Evolutionary conservation across 192 early-diverging fungal genomes (phyloP).

Genomic region (Backusella westeae): DNA sequence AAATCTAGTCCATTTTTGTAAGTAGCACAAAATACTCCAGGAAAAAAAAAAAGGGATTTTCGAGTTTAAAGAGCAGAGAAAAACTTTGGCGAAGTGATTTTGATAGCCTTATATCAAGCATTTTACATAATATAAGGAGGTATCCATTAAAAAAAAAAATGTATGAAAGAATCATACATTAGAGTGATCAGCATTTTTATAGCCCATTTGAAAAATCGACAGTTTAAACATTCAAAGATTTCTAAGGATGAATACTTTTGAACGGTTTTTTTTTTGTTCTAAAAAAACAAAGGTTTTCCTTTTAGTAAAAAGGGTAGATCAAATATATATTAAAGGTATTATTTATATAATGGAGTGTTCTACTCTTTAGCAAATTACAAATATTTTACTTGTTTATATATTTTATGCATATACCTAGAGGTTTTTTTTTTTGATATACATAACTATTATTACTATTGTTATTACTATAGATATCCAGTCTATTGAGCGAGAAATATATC

Average conservation of each 20-base stretch:
- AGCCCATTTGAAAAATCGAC: background rate
- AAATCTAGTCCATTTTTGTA: background rate
- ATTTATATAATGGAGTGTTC: background rate
- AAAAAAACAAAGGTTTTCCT: background rate
- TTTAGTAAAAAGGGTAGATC: background rate
- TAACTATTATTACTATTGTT: background rate
- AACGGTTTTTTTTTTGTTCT: background rate
- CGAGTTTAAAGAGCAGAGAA: background rate
- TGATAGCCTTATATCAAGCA: background rate
- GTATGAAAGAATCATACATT: background rate
- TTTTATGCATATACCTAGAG: background rate
- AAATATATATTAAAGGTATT: background rate
- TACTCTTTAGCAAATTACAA: constrained; percentile 3
- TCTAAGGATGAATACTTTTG: background rate
- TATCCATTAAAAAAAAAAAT: background rate
- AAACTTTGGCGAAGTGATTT: too few relatives aligned
- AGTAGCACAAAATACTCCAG: background rate
- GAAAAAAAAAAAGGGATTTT: background rate
- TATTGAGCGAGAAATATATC: background rate
- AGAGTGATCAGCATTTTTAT: background rate
- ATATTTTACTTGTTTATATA: background rate
- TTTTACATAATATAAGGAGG: background rate
- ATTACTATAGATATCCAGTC: background rate
- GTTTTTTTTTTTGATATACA: background rate
- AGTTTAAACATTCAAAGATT: background rate